Evolutionary conservation across 306 rosid genomes (phyloP).

Genomic region (Leucaena leucocephala): DNA sequence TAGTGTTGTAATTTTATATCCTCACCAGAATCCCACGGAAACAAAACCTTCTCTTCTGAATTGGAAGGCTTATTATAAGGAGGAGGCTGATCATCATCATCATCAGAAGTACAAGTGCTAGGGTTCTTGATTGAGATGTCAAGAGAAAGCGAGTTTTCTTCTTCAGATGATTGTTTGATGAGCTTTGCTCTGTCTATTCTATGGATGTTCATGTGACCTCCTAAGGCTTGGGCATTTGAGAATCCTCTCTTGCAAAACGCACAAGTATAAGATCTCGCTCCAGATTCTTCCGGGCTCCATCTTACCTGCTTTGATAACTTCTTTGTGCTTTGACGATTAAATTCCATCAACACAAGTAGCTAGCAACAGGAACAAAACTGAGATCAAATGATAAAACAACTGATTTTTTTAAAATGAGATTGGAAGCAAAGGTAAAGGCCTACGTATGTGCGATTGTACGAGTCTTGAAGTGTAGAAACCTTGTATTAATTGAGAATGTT

Average conservation of each 20-base stretch:
- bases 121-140: slow-evolving; percentile 35
- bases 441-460: background rate
- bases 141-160: slow-evolving; percentile 44
- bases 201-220: slow-evolving; percentile 87
- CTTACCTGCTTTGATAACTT: slow-evolving; percentile 35
- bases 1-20: background rate
- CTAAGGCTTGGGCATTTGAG: slow-evolving; percentile 82
- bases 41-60: slow-evolving; percentile 37
- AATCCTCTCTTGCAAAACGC: slow-evolving; percentile 70
- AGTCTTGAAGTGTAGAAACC: slow-evolving; percentile 6
- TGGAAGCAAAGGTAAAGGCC: slow-evolving; percentile 30
- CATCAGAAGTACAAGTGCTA: background rate
- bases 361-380: slow-evolving; percentile 20
- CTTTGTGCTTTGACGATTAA: slow-evolving; percentile 37
- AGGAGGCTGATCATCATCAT: slow-evolving; percentile 17
- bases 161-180: slow-evolving; percentile 52
- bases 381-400: background rate
- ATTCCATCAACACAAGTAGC: slow-evolving; percentile 36
- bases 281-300: slow-evolving; percentile 7
- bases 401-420: background rate
- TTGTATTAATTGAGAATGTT: background rate
- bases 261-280: slow-evolving; percentile 56
- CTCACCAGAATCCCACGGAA: slow-evolving; percentile 22
- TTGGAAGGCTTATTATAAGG: slow-evolving; percentile 13
- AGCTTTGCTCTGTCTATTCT: slow-evolving; percentile 72